Evolutionary conservation across 768 basidiomycete genomes (phyloP), one percentile per base, ranked within the genome.

Genomic region (Russula virescens): DNA sequence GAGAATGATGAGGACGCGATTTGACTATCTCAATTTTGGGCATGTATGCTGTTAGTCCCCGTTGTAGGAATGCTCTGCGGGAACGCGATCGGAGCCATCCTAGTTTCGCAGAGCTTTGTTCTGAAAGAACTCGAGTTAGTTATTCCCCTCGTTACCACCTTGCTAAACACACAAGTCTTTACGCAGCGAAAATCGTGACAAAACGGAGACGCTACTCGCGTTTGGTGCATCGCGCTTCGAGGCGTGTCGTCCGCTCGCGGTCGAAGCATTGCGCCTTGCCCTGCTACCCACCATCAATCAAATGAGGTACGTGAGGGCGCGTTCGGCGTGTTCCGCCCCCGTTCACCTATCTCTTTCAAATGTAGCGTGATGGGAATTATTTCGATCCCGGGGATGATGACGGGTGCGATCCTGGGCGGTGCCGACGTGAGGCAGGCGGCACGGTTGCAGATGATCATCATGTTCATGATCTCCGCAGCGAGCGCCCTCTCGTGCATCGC

Each of bases 351-450:
- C 8, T 46, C 38, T 31, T 47, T 52, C 61, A 35, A 5, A 14
- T 43, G 11, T 60, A 90, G 88, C 69, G 86, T 90, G 50, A 77
- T 88, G 9, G 87, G 88, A 7, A 86, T 88, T 60, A 88, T 89
- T 58, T 75, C 87, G n/a, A 90, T 89, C 59, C 88, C 88, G 1
- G 91, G 91, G 3, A 93, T 91, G 90, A 92, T 94, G 89, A 91
- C 89, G 0, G 93, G 93, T 66, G 90, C 93, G 5, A 87, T 95
- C 63, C 83, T 94, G 14, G 94, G 90, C 14, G 93, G 92, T 0
- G 83, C 89, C 13, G 86, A 87, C 34, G 89, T 94, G 46, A 80
- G 90, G 21, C 91, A 92, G 73, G 94, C 93, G 0, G 90, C 90
- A 2, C 83, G 85, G 55, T 75, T 94, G 18, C 94, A 94, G 68